Evolutionary conservation across 192 early-diverging fungal genomes (phyloP).

Genomic region (Glomus cerebriforme): DNA sequence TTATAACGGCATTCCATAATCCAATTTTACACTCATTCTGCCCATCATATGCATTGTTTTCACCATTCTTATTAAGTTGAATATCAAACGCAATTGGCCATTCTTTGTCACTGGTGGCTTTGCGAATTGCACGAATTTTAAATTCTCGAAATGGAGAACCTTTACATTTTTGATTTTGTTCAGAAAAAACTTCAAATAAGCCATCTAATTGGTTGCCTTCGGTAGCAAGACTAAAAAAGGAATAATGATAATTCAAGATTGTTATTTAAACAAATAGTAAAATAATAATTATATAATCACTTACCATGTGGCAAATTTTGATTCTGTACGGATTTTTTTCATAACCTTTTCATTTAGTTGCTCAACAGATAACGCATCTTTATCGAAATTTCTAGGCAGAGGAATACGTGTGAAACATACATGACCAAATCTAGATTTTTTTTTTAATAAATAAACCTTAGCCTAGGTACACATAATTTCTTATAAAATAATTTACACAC

Average conservation of each 20-base stretch:
- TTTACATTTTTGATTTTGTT: not conserved
- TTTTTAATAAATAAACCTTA: no score
- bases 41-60: not conserved
- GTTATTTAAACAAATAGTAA: not conserved
- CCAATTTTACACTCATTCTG: slow-evolving; percentile 15
- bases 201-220: slow-evolving; percentile 17
- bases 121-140: slow-evolving; percentile 8
- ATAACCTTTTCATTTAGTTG: slow-evolving; percentile 36
- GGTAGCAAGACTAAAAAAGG: slow-evolving; percentile 33
- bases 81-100: slow-evolving; percentile 10
- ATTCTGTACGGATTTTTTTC: slow-evolving; percentile 27
- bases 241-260: not conserved
- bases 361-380: slow-evolving; percentile 9
- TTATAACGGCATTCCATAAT: slow-evolving; percentile 41
- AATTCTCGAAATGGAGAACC: slow-evolving; percentile 6
- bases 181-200: slow-evolving; percentile 34
- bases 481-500: not conserved
- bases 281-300: not conserved
- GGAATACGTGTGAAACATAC: slow-evolving; percentile 41
- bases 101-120: not conserved
- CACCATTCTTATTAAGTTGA: slow-evolving; percentile 36
- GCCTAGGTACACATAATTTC: no score
- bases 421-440: slow-evolving; percentile 40
- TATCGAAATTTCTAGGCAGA: not conserved
- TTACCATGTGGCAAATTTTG: slow-evolving; percentile 41